phyloP scores from a whole-genome alignment of 1,284 basidiomycete genomes.

The Puccinia novopanici region DNA sequence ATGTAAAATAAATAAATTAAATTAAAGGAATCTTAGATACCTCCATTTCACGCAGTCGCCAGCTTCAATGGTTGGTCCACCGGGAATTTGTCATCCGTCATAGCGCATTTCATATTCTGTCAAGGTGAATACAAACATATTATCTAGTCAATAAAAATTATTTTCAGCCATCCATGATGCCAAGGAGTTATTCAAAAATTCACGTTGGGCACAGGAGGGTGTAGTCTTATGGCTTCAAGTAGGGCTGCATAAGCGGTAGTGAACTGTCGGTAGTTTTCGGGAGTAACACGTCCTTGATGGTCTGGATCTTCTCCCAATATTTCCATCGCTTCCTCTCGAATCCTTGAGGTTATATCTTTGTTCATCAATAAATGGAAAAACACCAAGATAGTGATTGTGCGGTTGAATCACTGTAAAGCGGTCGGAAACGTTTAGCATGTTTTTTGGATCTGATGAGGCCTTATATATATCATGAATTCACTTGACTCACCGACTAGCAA shows the following conservation, averaged over 20 bases:
- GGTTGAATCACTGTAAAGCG: slow-evolving; percentile 34
- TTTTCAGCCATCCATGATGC: not conserved
- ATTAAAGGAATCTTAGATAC: not conserved
- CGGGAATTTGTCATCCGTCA: slow-evolving; percentile 53
- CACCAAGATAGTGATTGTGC: slow-evolving; percentile 48
- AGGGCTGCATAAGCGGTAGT: slow-evolving; percentile 51
- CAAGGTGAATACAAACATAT: not conserved
- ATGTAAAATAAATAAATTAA: not conserved
- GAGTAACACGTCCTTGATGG: slow-evolving; percentile 18
- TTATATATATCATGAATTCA: not conserved
- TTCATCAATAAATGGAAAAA: slow-evolving; percentile 47
- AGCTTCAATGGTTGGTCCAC: slow-evolving; percentile 52
- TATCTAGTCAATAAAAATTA: not conserved
- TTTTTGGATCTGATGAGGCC: not conserved
- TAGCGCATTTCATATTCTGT: slow-evolving; percentile 45
- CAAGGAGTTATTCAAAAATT: not conserved
- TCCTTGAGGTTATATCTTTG: slow-evolving; percentile 2
- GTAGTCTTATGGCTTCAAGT: slow-evolving; percentile 53
- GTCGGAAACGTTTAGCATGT: not conserved
- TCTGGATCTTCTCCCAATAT: not conserved
- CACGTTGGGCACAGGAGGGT: slow-evolving; percentile 52
- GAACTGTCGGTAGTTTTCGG: slow-evolving; percentile 48
- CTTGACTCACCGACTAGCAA: slow-evolving; percentile 42
- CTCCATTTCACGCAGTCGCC: slow-evolving; percentile 51
- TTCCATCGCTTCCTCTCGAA: slow-evolving; percentile 29